Percentiles rank a stretch among this genome's conserved stretches.
Evolutionary conservation across 352 stramenopile genomes (phyloP).

Genomic region (Aphanomyces stellatus): DNA sequence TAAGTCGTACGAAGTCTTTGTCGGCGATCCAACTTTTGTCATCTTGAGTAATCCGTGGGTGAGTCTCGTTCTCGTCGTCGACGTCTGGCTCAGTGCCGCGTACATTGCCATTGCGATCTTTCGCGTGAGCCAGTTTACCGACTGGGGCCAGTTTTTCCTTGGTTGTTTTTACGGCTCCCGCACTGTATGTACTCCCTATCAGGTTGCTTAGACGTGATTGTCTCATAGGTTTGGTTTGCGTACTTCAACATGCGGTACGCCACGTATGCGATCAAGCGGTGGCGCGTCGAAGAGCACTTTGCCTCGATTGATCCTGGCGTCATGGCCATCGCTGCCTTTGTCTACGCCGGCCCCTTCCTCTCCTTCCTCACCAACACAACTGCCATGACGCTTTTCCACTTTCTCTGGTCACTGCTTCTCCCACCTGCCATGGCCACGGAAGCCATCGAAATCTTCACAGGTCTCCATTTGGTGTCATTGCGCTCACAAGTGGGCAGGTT

Average conservation of each 20-base stretch:
- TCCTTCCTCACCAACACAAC: background rate
- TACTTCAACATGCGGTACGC: background rate
- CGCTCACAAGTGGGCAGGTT: too few relatives aligned
- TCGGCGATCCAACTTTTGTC: constrained; percentile 5
- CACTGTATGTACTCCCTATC: too few relatives aligned
- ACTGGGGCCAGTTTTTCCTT: background rate
- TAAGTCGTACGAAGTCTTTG: background rate
- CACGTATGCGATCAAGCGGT: background rate
- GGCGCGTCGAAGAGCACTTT: background rate
- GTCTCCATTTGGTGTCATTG: too few relatives aligned
- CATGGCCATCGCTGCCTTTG: background rate
- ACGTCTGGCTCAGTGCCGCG: background rate
- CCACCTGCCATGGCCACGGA: background rate
- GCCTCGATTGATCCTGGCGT: background rate
- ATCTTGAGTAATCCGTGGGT: constrained; percentile 3
- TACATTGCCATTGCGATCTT: constrained; percentile 6
- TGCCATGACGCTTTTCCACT: background rate
- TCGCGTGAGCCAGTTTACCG: background rate
- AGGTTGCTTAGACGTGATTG: too few relatives aligned
- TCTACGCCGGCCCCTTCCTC: background rate
- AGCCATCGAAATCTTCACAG: too few relatives aligned
- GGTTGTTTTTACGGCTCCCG: constrained; percentile 1
- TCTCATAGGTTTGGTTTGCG: constrained; percentile 8
- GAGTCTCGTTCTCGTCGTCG: background rate
- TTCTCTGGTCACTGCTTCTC: background rate